Evolutionary conservation across 2,329 filamentous ascomycete genomes (phyloP).

Genomic region (Pseudofabraea citricarpa): DNA sequence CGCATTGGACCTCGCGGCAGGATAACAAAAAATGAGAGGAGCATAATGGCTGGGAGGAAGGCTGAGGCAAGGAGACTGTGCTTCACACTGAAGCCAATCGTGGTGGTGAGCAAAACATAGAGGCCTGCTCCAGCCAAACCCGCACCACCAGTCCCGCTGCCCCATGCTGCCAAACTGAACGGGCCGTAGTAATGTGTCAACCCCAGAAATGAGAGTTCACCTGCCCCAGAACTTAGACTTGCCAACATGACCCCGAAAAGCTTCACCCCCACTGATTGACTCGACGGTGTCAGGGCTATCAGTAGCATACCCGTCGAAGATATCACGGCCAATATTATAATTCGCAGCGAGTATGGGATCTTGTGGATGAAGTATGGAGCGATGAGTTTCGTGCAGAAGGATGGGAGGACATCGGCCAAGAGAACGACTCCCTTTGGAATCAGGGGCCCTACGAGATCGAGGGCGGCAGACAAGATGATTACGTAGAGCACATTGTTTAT

Average conservation of each 20-base stretch:
- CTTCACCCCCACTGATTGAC: slow-evolving; percentile 64
- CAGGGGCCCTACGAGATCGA: slow-evolving; percentile 83
- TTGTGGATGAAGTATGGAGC: slow-evolving; percentile 92
- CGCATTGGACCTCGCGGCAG: slow-evolving; percentile 65
- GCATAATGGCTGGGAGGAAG: slow-evolving; percentile 75
- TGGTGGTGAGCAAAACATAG: slow-evolving; percentile 82
- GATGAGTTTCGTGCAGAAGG: slow-evolving; percentile 80
- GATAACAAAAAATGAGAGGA: slow-evolving; percentile 78
- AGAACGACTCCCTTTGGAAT: slow-evolving; percentile 91
- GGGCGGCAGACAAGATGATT: slow-evolving; percentile 89
- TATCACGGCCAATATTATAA: slow-evolving; percentile 68
- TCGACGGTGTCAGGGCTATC: slow-evolving; percentile 71
- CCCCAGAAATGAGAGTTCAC: slow-evolving; percentile 86
- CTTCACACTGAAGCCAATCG: slow-evolving; percentile 68
- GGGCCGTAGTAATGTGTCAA: slow-evolving; percentile 91
- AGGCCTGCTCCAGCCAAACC: slow-evolving; percentile 82
- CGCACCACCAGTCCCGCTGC: slow-evolving; percentile 85
- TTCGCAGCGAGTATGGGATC: slow-evolving; percentile 73
- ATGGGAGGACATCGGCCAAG: slow-evolving; percentile 86
- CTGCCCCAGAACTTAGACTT: slow-evolving; percentile 78
- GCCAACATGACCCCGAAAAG: slow-evolving; percentile 80
- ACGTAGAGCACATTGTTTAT: slow-evolving; percentile 99
- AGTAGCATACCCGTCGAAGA: slow-evolving; percentile 86
- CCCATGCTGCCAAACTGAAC: slow-evolving; percentile 85
- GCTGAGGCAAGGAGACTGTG: slow-evolving; percentile 73